Conservation (phyloP, 805 yeast species). For the Candida cerambycidarum region DNA sequence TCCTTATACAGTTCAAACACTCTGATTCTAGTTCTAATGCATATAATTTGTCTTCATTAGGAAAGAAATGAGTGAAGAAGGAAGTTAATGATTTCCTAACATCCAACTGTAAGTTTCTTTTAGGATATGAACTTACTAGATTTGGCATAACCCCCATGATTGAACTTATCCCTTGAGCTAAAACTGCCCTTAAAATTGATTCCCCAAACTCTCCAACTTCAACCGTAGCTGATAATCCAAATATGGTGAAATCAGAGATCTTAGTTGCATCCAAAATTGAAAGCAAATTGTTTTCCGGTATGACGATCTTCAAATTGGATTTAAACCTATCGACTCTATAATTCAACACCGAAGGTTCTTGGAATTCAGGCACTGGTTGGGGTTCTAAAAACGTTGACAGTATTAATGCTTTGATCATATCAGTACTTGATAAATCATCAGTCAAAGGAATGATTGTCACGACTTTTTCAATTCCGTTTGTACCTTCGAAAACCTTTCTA, state of each 20-base stretch:
- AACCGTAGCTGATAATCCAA: slow-evolving; percentile 82
- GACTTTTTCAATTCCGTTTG: slow-evolving; percentile 77
- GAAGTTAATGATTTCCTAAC: slow-evolving; percentile 44
- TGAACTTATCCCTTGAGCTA: slow-evolving; percentile 88
- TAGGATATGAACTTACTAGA: slow-evolving; percentile 62
- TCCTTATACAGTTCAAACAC: slow-evolving; percentile 68
- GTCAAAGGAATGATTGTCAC: slow-evolving; percentile 81
- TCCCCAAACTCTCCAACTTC: slow-evolving; percentile 90
- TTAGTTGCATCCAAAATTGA: slow-evolving; percentile 82
- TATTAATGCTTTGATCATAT: slow-evolving; percentile 54
- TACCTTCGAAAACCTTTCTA: slow-evolving; percentile 76
- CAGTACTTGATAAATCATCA: slow-evolving; percentile 58
- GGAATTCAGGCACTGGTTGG: slow-evolving; percentile 25
- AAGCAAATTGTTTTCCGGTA: slow-evolving; percentile 68
- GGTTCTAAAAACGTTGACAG: slow-evolving; percentile 39
- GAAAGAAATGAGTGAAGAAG: slow-evolving; percentile 44
- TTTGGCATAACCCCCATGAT: slow-evolving; percentile 79
- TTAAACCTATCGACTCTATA: slow-evolving; percentile 65
- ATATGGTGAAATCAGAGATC: slow-evolving; percentile 83
- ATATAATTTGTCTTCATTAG: slow-evolving; percentile 75
- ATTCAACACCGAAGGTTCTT: slow-evolving; percentile 51
- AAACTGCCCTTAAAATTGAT: slow-evolving; percentile 82
- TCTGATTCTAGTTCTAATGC: slow-evolving; percentile 70
- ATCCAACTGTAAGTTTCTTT: slow-evolving; percentile 74
- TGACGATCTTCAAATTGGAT: slow-evolving; percentile 68